Evolutionary conservation across 2,329 filamentous ascomycete genomes (phyloP).

Genomic region (Neurospora crassa): DNA sequence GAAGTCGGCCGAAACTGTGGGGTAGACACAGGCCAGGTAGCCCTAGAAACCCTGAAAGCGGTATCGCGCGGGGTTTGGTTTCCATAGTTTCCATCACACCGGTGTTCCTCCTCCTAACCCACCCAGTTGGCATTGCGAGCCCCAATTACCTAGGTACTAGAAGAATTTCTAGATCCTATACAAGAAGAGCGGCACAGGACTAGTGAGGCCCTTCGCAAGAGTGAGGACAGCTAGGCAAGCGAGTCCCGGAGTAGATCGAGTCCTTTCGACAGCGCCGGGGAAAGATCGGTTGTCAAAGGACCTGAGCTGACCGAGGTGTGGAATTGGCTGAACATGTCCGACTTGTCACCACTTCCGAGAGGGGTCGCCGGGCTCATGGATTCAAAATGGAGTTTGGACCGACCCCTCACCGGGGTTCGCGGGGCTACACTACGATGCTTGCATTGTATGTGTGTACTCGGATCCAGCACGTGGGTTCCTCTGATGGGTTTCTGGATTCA

Average conservation of each 20-base stretch:
- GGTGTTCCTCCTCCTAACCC: not conserved
- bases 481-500: not conserved
- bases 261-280: not conserved
- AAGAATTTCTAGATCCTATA: not conserved
- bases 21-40: not conserved
- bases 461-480: not conserved
- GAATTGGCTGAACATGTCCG: not conserved
- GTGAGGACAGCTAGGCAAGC: not conserved
- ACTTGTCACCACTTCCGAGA: not conserved
- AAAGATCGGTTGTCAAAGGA: not conserved
- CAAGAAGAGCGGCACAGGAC: not conserved
- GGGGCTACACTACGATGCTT: not conserved
- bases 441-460: not conserved
- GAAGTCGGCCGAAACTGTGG: not conserved
- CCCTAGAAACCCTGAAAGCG: not conserved
- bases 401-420: not conserved
- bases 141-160: not conserved
- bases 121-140: not conserved
- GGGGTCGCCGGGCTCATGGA: not conserved
- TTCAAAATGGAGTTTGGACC: not conserved
- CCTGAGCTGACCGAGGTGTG: not conserved
- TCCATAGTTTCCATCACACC: not conserved
- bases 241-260: not conserved
- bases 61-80: not conserved
- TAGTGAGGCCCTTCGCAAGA: not conserved